Base-by-base conservation (phyloP, 169 alveolate genomes). In the Cytauxzoon felis region DNA sequence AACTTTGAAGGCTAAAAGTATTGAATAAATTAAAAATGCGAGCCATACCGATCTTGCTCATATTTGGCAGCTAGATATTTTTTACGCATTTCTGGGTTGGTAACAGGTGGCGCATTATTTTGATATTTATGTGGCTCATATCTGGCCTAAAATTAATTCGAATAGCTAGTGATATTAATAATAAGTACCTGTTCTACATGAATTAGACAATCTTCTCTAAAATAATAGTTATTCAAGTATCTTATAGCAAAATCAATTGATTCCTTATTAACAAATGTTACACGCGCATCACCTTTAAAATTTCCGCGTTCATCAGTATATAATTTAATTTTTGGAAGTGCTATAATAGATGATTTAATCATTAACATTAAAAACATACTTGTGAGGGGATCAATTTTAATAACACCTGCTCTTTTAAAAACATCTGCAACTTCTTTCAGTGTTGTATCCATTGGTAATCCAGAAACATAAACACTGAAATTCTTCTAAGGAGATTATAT, bases 331-430 rank as follows among this genome's bases (percentile, higher is more conserved):
- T 89, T 89, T n/a, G 93, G 92, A 38, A 41, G 78, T n/a, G 82
- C 82, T 71, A 29, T n/a, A 32, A 30, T 43, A 33, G 30, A 32
- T 5, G 19, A n/a, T 5, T 32, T 36, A 2, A 34, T 23, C 1
- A 4, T 5, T n/a, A 9, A 36, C 16, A 24, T n/a, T 54, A 4
- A 41, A 16, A 21, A 60, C 87, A 58, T 45, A 80, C 90, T 80
- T 3, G 88, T 87, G 29, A 79, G 82, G 7, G 94, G 90, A 67
- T 90, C 94, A 24, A 89, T 87, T 72, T 90, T 89, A 19, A 90
- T 78, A 48, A 90, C 82, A 4, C 94, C 94, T 4, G 94, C 94
- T 49, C 83, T 73, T 45, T 78, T 88, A 75, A 90, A 90, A 6
- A 89, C 81, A 11, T 47, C 61, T 16, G 76, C 75, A 30, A 89